Base-by-base conservation (phyloP, 2,329 filamentous ascomycete genomes). In the Fusarium nematophilum region DNA sequence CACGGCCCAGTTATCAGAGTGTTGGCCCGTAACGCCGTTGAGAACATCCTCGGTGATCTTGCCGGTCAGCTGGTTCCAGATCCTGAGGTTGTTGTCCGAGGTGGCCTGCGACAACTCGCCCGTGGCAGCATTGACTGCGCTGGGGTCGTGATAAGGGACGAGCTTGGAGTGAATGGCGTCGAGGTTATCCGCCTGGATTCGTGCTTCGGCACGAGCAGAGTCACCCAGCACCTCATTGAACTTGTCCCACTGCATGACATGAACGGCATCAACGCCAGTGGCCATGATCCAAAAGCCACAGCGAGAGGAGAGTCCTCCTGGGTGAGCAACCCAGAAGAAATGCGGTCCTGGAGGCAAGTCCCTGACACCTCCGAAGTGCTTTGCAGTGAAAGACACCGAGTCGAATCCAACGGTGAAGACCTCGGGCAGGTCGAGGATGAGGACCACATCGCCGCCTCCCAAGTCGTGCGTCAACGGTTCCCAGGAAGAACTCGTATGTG, bases 261-360 rank as follows among this genome's bases (percentile, higher is more conserved):
- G 78, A 15, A 80, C 73, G 5, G 67, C 70, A 11, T 75, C 64
- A 4, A 57, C 57, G 9, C 70, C 65, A 2, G 70, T 72, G 1
- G 78, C 77, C 36, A 79, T 70, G 49, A 88, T 76, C 85, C 86
- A 89, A 67, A 83, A 86, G 5, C 84, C 86, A 49, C 77, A 82
- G 4, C 86, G 79, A 25, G 79, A 72, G 2, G 83, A 83, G 14
- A 79, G 75, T 14, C 76, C 75, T 2, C 76, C 75, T 0, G 79
- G 77, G 17, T 83, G 78, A 3, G 85, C 77, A 23, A 83, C 79
- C 85, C 85, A 89, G 53, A 88, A 75, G 54, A 89, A 82, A 67
- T 89, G 86, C 11, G 81, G 70, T 0, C 86, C 86, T 0, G 76
- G 67, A 0, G 85, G 83, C 21, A 89, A 75, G 49, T 84, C 77